Conservation (phyloP, 176 grass and related monocot genomes). For the Oropetium thomaeum region DNA sequence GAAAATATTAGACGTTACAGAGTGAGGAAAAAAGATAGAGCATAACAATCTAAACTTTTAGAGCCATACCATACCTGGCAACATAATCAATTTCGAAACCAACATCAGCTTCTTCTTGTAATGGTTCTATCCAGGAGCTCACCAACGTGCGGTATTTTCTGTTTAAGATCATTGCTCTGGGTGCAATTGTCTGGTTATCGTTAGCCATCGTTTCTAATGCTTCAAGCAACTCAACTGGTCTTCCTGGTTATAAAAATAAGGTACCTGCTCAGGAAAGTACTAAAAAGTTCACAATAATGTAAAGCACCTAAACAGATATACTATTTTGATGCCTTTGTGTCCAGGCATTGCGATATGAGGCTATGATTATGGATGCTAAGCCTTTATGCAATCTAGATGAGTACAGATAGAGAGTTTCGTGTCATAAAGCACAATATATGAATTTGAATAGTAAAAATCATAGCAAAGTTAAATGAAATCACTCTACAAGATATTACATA, state of each 20-base stretch:
- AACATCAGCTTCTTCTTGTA: constrained; percentile 99
- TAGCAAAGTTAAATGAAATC: constrained; percentile 1
- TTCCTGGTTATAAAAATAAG: constrained; percentile 86
- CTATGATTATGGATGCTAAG: neutral
- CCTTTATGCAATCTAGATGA: neutral
- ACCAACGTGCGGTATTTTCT: constrained; percentile 95
- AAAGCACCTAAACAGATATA: constrained; percentile 31
- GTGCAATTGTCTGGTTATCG: constrained; percentile 69
- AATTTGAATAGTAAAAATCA: neutral
- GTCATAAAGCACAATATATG: neutral
- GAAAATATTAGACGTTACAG: too few relatives aligned
- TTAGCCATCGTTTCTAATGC: constrained; percentile 88
- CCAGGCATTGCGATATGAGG: neutral
- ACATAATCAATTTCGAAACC: constrained; percentile 95
- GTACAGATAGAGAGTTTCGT: neutral
- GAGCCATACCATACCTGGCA: constrained; percentile 65
- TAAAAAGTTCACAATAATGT: constrained; percentile 52
- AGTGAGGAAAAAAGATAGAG: neutral
- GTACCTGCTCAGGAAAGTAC: constrained; percentile 52
- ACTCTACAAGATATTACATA: neutral
- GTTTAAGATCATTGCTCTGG: constrained; percentile 92
- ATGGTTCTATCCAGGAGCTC: constrained; percentile 97
- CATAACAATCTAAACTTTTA: constrained; percentile 14
- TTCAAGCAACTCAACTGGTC: constrained; percentile 86
- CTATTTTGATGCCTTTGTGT: neutral